These are phyloP conservation scores for Wakefieldia striispora DNA, from an alignment of 768 basidiomycete genomes.

Conservation along the genomic window DNA sequence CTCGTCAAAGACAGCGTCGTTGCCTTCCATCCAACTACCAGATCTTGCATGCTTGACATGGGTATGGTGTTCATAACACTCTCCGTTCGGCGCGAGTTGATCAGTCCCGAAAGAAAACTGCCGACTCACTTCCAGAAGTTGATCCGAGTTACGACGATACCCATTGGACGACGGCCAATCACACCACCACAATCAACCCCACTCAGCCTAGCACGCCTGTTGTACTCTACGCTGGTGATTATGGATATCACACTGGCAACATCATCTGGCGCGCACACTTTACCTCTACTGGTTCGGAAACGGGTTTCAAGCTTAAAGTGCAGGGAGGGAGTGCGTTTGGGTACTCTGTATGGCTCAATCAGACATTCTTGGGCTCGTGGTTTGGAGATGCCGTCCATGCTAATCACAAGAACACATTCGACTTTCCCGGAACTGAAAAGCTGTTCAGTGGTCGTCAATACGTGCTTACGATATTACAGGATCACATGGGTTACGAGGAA, in stretches of 20 bases:
- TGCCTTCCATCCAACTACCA: slow-evolving; percentile 20
- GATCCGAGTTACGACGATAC: slow-evolving; percentile 38
- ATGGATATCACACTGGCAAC: slow-evolving; percentile 51
- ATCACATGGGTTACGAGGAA: slow-evolving; percentile 54
- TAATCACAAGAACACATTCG: slow-evolving; percentile 17
- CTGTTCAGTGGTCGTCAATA: slow-evolving; percentile 32
- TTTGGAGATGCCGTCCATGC: slow-evolving; percentile 15
- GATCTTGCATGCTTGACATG: slow-evolving; percentile 19
- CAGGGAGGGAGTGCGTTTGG: slow-evolving; percentile 48
- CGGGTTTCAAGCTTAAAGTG: slow-evolving; percentile 39
- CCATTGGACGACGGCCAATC: slow-evolving; percentile 43
- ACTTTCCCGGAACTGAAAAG: not conserved
- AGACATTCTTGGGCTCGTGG: slow-evolving; percentile 45
- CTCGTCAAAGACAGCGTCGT: slow-evolving; percentile 9
- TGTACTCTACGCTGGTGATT: slow-evolving; percentile 48
- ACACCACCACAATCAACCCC: slow-evolving; percentile 43
- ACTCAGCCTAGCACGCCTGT: slow-evolving; percentile 36
- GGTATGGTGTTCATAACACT: not conserved
- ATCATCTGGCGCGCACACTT: slow-evolving; percentile 54
- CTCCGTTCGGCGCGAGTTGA: slow-evolving; percentile 1
- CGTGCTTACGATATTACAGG: slow-evolving; percentile 50
- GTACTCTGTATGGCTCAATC: slow-evolving; percentile 50
- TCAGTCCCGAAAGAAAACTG: slow-evolving; percentile 18
- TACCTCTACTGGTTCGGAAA: slow-evolving; percentile 44
- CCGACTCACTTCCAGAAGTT: slow-evolving; percentile 37